phyloP scores from a whole-genome alignment of 2,329 filamentous ascomycete species.

The Fusarium sp. region DNA sequence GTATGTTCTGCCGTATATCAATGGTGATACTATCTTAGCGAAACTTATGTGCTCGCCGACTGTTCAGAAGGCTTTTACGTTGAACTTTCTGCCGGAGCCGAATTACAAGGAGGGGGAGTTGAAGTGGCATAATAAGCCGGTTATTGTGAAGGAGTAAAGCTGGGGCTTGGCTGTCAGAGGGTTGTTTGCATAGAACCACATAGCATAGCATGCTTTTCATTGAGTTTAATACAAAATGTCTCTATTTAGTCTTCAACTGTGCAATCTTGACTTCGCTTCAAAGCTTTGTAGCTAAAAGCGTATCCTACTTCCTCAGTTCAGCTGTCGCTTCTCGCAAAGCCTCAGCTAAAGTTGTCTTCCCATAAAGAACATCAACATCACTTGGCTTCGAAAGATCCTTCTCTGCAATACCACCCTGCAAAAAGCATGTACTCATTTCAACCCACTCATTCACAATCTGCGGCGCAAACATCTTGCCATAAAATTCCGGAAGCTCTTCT shows the following conservation, averaged over 20 bases:
- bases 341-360: constrained; percentile 33
- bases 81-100: constrained; percentile 27
- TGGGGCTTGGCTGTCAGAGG: accelerated
- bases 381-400: constrained; percentile 17
- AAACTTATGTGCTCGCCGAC: constrained; percentile 28
- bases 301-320: background rate
- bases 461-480: constrained; percentile 36
- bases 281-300: accelerated
- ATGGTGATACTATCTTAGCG: constrained; percentile 24
- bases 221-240: background rate
- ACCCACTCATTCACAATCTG: constrained; percentile 42
- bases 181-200: background rate
- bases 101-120: constrained; percentile 16
- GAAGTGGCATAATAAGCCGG: constrained; percentile 23
- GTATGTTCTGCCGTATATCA: constrained; percentile 24
- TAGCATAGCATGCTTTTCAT: background rate
- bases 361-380: constrained; percentile 34
- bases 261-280: accelerated
- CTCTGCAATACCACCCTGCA: constrained; percentile 42
- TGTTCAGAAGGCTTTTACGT: constrained; percentile 18
- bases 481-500: constrained; percentile 36
- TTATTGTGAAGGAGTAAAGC: background rate
- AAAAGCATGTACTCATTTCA: constrained; percentile 46
- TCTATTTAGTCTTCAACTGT: accelerated
- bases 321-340: constrained; percentile 14